Conservation (phyloP, 805 yeast species). For the Saturnispora kantuleensis region DNA sequence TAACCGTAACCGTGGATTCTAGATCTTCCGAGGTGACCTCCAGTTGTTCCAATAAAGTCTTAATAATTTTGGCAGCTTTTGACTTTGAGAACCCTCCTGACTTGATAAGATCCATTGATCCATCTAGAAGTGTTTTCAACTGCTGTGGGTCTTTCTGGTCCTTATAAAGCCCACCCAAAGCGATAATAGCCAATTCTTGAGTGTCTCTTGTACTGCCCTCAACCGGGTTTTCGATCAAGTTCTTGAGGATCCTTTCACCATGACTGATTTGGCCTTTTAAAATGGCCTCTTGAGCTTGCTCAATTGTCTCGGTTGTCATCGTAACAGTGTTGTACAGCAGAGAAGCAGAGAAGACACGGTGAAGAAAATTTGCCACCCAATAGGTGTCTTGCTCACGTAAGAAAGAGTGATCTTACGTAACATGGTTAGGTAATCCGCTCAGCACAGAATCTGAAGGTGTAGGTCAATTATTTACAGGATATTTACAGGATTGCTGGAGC, state of each 20-base stretch:
- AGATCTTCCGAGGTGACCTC: slow-evolving; percentile 45
- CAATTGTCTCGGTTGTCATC: slow-evolving; percentile 31
- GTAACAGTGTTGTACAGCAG: no score
- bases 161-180: slow-evolving; percentile 66
- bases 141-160: slow-evolving; percentile 36
- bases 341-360: no score
- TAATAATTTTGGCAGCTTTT: slow-evolving; percentile 86
- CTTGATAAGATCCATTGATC: slow-evolving; percentile 55
- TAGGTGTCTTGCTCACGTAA: no score
- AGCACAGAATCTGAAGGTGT: no score
- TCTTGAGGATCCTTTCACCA: no score
- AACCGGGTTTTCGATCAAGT: no score
- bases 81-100: slow-evolving; percentile 68
- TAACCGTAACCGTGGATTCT: slow-evolving; percentile 62
- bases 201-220: slow-evolving; percentile 24
- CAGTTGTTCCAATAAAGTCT: slow-evolving; percentile 67
- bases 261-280: slow-evolving; percentile 25
- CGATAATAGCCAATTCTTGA: slow-evolving; percentile 63
- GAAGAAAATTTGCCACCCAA: no score
- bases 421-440: background rate
- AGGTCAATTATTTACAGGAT: no score
- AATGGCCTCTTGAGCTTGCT: slow-evolving; percentile 54
- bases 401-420: no score
- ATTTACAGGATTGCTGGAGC: no score
- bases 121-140: slow-evolving; percentile 51